Evolutionary conservation across 768 basidiomycete species (phyloP), one percentile per base, ranked within the genome.

Genomic region (Lentinula detonsa): DNA sequence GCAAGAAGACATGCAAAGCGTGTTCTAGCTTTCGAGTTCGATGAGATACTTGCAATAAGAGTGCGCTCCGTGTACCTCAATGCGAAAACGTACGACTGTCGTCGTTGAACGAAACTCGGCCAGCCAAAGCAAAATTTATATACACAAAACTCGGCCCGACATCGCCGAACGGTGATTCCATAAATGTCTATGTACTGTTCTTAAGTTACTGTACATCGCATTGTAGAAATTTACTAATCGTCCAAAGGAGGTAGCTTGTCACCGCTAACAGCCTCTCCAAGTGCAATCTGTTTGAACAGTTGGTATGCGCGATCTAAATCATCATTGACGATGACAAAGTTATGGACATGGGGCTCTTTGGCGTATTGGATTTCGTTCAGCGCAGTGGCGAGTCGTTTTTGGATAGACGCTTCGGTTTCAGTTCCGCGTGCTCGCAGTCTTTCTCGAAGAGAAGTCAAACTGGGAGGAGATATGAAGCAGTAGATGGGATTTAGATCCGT

Each of bases 381-480:
- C 0, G 95, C 93, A 1, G 88, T 89, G 0, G 82, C 79, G 3
- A 98, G 82, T 3, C 96, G 85, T 64, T 86, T 87, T 62, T 84
- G 76, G 13, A 95, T 79, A 8, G 88, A 83, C 0, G 80, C 81
- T 18, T 88, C 86, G 11, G 84, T 80, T 71, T 98, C 95, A 10
- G 95, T 97, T 0, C 92, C 95, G 3, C 95, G 87, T 0, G 85
- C 79, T 28, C 80, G 79, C 5, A 98, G 80, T 48, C 96, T 88
- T 4, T 74, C 63, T 28, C 86, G 84, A 40, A 98, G 85, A 9
- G 75, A 77, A n/a, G 80, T 39, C 72, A 96, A 75, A 13, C 87
- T 84, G 0, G 96, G 96, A 0, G 96, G 96, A 0, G 93, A 87
- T 71, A 98, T 84, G 75, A 98, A 98, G 64, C 95, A 81, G 73